Conservation (phyloP, 1,284 basidiomycete genomes). For the Pholiota adiposa region DNA sequence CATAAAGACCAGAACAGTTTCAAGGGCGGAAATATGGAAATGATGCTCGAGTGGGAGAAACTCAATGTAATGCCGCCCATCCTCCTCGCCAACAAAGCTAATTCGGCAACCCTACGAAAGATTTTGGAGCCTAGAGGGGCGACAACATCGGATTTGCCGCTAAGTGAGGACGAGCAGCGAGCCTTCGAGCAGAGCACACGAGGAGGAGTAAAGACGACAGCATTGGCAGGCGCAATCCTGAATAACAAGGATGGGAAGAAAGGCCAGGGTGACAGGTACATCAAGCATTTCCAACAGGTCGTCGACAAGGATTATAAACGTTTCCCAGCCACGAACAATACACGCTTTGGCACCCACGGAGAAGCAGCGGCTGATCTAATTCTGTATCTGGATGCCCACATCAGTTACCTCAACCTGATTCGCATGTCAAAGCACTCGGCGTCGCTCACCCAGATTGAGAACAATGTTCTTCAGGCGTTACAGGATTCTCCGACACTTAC, state of each 20-base stretch:
- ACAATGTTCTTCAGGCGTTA: constrained; percentile 16
- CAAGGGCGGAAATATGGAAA: constrained; percentile 33
- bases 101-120: no score
- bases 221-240: constrained; percentile 22
- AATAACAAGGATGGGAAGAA: constrained; percentile 19
- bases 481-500: constrained; percentile 15
- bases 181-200: constrained; percentile 15
- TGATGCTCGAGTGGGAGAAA: constrained; percentile 29
- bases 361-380: not conserved
- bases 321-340: not conserved
- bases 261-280: constrained; percentile 22
- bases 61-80: constrained; percentile 8
- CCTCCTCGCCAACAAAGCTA: constrained; percentile 18
- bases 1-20: constrained; percentile 45
- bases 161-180: not conserved
- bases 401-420: not conserved
- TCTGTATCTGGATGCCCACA: not conserved
- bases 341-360: not conserved
- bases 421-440: not conserved
- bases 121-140: no score
- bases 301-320: no score
- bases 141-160: not conserved
- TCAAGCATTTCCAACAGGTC: not conserved
- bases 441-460: constrained; percentile 16
- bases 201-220: constrained; percentile 17